Base-by-base conservation (phyloP, 352 stramenopile species). In the Bremia lactucae region DNA sequence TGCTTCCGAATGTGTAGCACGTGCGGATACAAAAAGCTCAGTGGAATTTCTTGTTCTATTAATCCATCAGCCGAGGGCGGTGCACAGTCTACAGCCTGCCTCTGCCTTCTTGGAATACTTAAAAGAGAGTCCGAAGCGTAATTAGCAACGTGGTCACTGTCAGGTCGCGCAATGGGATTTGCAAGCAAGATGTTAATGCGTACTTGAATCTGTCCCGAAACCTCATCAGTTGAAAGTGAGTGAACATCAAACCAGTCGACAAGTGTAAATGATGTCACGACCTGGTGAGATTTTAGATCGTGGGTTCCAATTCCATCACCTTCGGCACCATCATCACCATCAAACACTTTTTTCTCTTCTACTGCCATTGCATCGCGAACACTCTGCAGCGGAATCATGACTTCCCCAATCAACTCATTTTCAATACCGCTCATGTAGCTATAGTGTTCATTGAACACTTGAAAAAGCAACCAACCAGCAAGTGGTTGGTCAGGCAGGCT, bases 161-260 rank as follows among this genome's bases (percentile, higher is more conserved):
- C 61, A 1, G 31, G n/a, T 37, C 46, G 29, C 3, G 43, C 45
- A 13, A 70, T 36, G 14, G 65, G 69, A 29, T 89, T 84, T 14
- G 73, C 52, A 6, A 87, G 42, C n/a, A 82, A 19, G 36, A 89
- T 78, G 36, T 84, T 77, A 33, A 89, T 37, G 0, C 73, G 72
- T 25, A 89, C 55, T 39, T 89, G 77, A 42, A 89, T 72, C 47
- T 87, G 77, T 1, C 77, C 77, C 42, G 63, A 70, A 10, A 77
- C 52, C 15, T 83, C 70, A 48, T 87, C 73, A 0, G 45, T 86
- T 5, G 56, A 49, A 6, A 59, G 60, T 0, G 71, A 81, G 11
- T 68, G 68, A 14, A 89, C 59, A 37, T 89, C 77, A 34, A 87
- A 87, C 77, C 77, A 89, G 39, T 89, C 73, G 1, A 85, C 72